Percentiles rank a stretch among this genome's conserved stretches.
Conservation (phyloP, 164 flowering plant genomes). For the Sedum album region DNA sequence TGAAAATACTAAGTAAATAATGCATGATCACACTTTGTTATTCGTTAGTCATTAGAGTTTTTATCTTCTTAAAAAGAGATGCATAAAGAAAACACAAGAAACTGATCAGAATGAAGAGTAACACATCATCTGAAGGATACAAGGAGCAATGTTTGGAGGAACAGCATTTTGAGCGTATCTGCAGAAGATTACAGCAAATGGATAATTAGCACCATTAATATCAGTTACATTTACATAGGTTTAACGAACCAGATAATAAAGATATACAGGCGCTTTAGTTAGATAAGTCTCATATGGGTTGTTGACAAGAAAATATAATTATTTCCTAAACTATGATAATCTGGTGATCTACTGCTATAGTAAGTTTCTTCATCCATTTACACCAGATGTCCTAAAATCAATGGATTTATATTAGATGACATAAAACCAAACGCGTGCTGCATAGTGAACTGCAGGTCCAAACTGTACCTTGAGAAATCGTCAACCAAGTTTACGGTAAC, state of each 20-base stretch:
- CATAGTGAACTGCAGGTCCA: neutral
- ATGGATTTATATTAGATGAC: too few relatives aligned
- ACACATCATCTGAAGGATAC: constrained; percentile 45
- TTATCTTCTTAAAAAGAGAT: too few relatives aligned
- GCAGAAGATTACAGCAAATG: constrained; percentile 21
- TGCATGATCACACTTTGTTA: neutral
- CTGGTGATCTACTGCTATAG: too few relatives aligned
- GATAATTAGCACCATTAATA: too few relatives aligned
- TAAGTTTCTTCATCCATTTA: neutral
- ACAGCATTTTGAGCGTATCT: constrained; percentile 55
- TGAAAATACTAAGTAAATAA: neutral
- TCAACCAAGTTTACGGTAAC: constrained; percentile 81
- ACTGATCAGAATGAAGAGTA: neutral
- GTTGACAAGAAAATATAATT: too few relatives aligned
- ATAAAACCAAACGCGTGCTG: neutral
- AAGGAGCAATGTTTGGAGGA: constrained; percentile 73
- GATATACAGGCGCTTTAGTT: neutral
- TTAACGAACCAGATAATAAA: neutral
- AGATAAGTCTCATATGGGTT: neutral
- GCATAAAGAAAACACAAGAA: neutral
- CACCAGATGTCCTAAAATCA: too few relatives aligned
- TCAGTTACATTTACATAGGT: neutral
- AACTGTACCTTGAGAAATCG: constrained; percentile 68
- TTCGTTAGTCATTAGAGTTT: neutral
- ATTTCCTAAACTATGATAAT: neutral